Percentiles rank a stretch among this genome's conserved stretches.
Evolutionary conservation across 305 asterid genomes (phyloP).

Genomic region (Solanum hybrid): DNA sequence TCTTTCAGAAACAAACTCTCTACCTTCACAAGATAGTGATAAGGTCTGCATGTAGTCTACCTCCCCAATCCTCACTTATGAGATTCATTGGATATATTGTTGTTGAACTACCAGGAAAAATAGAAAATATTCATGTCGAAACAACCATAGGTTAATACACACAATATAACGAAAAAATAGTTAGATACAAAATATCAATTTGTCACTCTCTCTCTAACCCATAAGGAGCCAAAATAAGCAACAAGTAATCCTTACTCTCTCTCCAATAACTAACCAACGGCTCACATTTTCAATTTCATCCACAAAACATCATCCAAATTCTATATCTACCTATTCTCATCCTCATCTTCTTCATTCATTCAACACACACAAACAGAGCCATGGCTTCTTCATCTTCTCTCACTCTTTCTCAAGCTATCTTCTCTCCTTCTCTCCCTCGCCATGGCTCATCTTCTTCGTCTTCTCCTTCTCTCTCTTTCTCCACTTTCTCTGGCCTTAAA

Average conservation of each 20-base stretch:
- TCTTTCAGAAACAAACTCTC: background rate
- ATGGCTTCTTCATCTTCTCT: constrained; percentile 92
- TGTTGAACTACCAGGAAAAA: background rate
- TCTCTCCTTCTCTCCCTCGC: constrained; percentile 72
- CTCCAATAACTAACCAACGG: constrained; percentile 8
- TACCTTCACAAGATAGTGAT: background rate
- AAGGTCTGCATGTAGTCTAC: background rate
- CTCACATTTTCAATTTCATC: constrained; percentile 4
- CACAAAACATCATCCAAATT: background rate
- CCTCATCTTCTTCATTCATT: background rate
- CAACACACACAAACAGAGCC: constrained; percentile 26
- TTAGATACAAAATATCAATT: background rate
- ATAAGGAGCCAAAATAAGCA: background rate
- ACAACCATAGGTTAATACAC: background rate
- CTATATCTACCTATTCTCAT: background rate
- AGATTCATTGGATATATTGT: background rate
- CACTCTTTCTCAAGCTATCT: constrained; percentile 80
- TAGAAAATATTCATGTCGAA: background rate
- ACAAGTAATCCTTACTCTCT: background rate
- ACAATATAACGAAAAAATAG: background rate
- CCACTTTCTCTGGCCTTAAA: constrained; percentile 55
- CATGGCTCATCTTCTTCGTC: constrained; percentile 39
- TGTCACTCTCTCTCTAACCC: background rate
- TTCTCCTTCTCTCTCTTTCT: constrained; percentile 15
- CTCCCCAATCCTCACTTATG: no score